Evolutionary conservation across 495 filamentous ascomycete species (phyloP).

Genomic region (Daldinia childiae): DNA sequence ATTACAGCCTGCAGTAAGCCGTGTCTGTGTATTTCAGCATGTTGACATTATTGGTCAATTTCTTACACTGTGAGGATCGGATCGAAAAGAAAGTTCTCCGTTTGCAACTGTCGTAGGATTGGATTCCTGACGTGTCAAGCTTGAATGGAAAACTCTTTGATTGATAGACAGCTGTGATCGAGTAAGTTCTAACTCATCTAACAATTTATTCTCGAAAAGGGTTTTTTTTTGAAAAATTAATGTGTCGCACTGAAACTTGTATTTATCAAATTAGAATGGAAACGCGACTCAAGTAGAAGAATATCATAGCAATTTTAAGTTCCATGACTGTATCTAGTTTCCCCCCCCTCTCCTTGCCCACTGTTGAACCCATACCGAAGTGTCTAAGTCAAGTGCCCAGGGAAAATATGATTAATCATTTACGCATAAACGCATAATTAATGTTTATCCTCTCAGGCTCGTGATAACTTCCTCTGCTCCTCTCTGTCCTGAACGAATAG

Average conservation of each 20-base stretch:
- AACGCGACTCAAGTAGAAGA: too few relatives aligned
- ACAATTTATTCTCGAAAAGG: too few relatives aligned
- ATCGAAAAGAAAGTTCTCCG: neutral
- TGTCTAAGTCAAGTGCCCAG: neutral
- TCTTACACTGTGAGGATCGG: neutral
- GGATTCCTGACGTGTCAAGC: neutral
- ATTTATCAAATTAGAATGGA: too few relatives aligned
- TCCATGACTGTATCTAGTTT: too few relatives aligned
- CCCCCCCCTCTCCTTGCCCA: too few relatives aligned
- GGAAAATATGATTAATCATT: neutral
- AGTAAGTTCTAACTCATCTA: too few relatives aligned
- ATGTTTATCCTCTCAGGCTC: conserved; percentile 5
- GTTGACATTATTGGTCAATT: neutral
- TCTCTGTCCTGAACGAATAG: conserved; percentile 49
- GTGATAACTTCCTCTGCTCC: conserved; percentile 48
- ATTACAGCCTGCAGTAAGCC: neutral
- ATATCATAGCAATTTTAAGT: neutral
- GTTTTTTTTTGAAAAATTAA: too few relatives aligned
- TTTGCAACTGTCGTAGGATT: neutral
- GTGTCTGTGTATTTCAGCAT: neutral
- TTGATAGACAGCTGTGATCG: too few relatives aligned
- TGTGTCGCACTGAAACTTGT: too few relatives aligned
- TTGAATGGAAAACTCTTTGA: neutral
- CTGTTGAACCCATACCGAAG: too few relatives aligned
- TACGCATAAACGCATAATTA: neutral